These are phyloP conservation scores for Gymnopilus junonius DNA, from an alignment of 768 basidiomycete species.

Conservation along the genomic window DNA sequence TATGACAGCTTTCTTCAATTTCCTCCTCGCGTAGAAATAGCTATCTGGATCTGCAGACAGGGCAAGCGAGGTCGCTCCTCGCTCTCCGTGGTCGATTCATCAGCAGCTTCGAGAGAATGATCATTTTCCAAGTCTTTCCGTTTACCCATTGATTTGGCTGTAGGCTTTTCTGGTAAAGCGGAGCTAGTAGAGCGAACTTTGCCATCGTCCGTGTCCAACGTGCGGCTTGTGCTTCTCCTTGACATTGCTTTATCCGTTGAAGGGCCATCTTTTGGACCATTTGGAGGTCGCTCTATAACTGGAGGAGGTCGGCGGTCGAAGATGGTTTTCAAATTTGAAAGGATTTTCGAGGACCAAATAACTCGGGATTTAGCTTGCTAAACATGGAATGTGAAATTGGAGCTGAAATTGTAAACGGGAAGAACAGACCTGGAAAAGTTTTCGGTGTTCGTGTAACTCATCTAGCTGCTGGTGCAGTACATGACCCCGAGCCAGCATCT, in stretches of 20 bases:
- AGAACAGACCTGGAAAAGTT: conserved; percentile 56
- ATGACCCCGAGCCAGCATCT: conserved; percentile 52
- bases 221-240: neutral
- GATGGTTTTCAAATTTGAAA: conserved; percentile 17
- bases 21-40: conserved; percentile 84
- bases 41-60: conserved; percentile 67
- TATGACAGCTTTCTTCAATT: conserved; percentile 79
- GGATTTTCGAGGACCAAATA: conserved; percentile 20
- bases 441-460: conserved; percentile 74
- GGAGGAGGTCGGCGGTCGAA: conserved; percentile 1
- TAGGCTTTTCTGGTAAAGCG: neutral
- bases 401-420: neutral
- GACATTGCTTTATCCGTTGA: neutral
- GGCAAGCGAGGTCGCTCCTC: conserved; percentile 5
- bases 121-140: conserved; percentile 7
- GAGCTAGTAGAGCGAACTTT: neutral
- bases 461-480: conserved; percentile 69
- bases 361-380: conserved; percentile 21
- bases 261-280: neutral
- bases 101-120: neutral
- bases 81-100: neutral
- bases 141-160: conserved; percentile 4
- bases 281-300: neutral
- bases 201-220: neutral
- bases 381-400: neutral